A percentile compares a stretch with the other conserved stretches of the same genome.
Conservation (phyloP, 495 filamentous ascomycete species). For the Articulospora tetracladia region DNA sequence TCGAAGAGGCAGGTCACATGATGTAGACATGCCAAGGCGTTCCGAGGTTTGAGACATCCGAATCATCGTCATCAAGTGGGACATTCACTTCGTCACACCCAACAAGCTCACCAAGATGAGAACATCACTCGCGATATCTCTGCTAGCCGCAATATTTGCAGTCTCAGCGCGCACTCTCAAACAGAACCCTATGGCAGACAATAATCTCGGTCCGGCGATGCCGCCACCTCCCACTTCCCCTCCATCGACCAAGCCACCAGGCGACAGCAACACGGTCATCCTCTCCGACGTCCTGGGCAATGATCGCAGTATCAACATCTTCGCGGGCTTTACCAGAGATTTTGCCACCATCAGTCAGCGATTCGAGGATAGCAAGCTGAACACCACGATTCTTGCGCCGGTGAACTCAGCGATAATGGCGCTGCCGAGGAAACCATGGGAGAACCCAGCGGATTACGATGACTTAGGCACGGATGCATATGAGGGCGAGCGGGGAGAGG, state of each 20-base stretch:
- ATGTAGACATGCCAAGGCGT: not conserved
- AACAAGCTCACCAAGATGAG: conserved; percentile 16
- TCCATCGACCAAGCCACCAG: conserved; percentile 8
- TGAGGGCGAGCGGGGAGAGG: conserved; percentile 71
- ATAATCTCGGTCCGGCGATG: conserved; percentile 19
- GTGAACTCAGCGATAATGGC: conserved; percentile 74
- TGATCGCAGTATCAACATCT: conserved; percentile 79
- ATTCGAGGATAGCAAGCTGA: conserved; percentile 62
- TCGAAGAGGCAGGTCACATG: not conserved
- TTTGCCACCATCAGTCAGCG: conserved; percentile 68
- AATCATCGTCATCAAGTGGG: conserved; percentile 8
- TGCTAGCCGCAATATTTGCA: conserved; percentile 17
- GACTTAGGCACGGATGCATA: conserved; percentile 74
- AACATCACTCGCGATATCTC: conserved; percentile 1
- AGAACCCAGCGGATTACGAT: conserved; percentile 77
- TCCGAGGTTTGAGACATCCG: not conserved
- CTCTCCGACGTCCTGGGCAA: conserved; percentile 84
- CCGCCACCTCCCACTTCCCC: not conserved
- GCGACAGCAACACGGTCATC: conserved; percentile 17
- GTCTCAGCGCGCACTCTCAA: conserved; percentile 1
- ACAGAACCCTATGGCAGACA: conserved; percentile 15
- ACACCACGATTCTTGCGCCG: conserved; percentile 89
- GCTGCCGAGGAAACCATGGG: conserved; percentile 91
- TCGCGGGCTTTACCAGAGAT: conserved; percentile 80
- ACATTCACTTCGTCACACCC: not conserved